Evolutionary conservation across 2,329 filamentous ascomycete genomes (phyloP), one percentile per base, ranked within the genome.

Genomic region (Trichoderma lentiforme): DNA sequence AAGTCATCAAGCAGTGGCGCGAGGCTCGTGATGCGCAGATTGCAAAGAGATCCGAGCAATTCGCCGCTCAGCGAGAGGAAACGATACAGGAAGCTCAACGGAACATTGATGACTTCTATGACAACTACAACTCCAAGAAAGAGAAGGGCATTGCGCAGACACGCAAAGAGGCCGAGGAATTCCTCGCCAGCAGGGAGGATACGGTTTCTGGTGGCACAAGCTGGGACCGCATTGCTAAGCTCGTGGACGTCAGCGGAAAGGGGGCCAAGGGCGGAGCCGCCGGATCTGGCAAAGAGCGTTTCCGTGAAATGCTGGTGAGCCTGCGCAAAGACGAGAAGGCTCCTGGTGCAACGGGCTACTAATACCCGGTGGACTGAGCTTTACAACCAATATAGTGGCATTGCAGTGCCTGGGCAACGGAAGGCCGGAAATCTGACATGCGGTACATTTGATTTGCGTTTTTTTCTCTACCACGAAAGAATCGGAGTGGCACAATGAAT

Each of bases 61-160:
- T 95, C 70, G 89, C 90, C 56, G 87, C 90, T 75, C 93, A 95
- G 84, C 96, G 96, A 81, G 89, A 90, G 74, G 91, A 95, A 81
- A 98, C 94, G 2, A 85, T 98, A 80, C 90, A 93, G 81, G 94
- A 96, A 77, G 96, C 96, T 12, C 94, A 94, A 80, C 89, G 95
- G 81, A 96, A 97, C 82, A 97, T 99, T 75, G 96, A 99, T 81
- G 96, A 98, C 81, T 99, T 98, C 84, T 99, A 99, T 86, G 95
- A 98, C 80, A 98, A 97, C 84, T 99, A 99, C 87, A 98, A 98
- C 86, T 91, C 92, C 82, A 97, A 98, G 86, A 95, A 96, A 82
- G 96, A 99, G 82, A 98, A 98, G 88, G 90, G 89, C 73, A 92
- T 98, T 76, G 87, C 92, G 26, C 93, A 97, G 85, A 96, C 95